These are phyloP conservation scores for Conringia planisiliqua DNA, from an alignment of 345 rosid genomes.

Conservation along the genomic window DNA sequence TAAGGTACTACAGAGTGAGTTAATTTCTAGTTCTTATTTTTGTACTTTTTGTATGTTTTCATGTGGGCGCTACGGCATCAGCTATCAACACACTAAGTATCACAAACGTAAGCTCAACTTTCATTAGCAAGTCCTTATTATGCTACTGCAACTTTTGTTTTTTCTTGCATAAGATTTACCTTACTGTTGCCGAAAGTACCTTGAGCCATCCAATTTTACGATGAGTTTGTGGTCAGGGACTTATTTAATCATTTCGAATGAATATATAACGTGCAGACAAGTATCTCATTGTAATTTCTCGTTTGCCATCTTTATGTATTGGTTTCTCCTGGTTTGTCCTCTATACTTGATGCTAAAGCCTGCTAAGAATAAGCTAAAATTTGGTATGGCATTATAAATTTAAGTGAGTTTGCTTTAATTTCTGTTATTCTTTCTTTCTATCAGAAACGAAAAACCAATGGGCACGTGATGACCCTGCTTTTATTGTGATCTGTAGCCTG, in stretches of 20 bases:
- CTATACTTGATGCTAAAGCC: background rate
- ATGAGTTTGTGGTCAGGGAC: background rate
- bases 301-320: background rate
- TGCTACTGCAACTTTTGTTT: conserved; percentile 9
- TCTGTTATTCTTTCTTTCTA: conserved; percentile 17
- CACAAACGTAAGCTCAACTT: conserved; percentile 86
- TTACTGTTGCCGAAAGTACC: conserved; percentile 1
- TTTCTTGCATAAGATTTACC: conserved; percentile 3
- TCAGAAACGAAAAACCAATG: conserved; percentile 99
- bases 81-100: conserved; percentile 99
- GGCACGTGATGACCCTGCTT: conserved; percentile 99
- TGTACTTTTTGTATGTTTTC: conserved; percentile 41
- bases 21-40: conserved; percentile 32
- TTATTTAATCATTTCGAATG: background rate
- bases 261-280: background rate
- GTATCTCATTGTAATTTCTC: background rate
- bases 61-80: conserved; percentile 51
- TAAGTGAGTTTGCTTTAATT: conserved; percentile 5
- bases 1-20: background rate
- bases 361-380: conserved; percentile 5
- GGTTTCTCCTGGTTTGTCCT: background rate
- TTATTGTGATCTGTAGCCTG: conserved; percentile 90
- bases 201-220: background rate
- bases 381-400: background rate
- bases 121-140: background rate